Evolutionary conservation across 2,329 filamentous ascomycete genomes (phyloP), one percentile per base, ranked within the genome.

Genomic region (Cordyceps tenuipes): DNA sequence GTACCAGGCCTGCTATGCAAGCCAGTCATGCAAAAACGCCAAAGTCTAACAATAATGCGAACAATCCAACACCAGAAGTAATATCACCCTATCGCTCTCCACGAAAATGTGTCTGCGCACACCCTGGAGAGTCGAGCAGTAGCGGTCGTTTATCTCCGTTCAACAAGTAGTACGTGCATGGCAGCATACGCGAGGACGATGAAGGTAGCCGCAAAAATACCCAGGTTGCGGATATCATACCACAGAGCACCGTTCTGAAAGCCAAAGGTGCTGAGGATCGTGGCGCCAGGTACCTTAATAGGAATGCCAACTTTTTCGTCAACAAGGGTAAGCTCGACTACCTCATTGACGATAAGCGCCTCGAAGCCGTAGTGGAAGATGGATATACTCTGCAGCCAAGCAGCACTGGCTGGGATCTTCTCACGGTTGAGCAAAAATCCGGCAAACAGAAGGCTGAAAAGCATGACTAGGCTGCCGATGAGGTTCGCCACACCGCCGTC

Each of bases 341-440:
- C 95, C 76, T 99, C 94, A 70, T 97, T 99, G 67, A 99, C 94
- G 64, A 97, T 96, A 15, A 99, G 82, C 2, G 90, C 89, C 78
- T 99, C 94, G 67, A 97, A 97, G 5, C 88, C 93, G 70, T 96
- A 99, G 72, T 99, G 94, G 82, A 99, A 99, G 64, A 99, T 99
- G 1, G 92, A 97, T 9, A 99, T 77, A 75, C 83, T 85, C 78
- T 99, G 94, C 56, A 99, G 76, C 94, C 94, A 99, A 63, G 91
- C 75, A 2, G 93, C 89, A 2, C 90, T 84, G 54, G 83, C 80
- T 1, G 94, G 94, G 57, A 97, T 97, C 34, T 90, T 91, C 71
- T 97, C 87, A 71, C 96, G 91, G 73, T 99, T 99, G 63, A 99
- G 83, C 61, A 99, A 80, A 62, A 99, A 85, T 61, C 94, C 94